Evolutionary conservation across 768 basidiomycete species (phyloP).

Genomic region (Porphyrellus cyaneotinctus): DNA sequence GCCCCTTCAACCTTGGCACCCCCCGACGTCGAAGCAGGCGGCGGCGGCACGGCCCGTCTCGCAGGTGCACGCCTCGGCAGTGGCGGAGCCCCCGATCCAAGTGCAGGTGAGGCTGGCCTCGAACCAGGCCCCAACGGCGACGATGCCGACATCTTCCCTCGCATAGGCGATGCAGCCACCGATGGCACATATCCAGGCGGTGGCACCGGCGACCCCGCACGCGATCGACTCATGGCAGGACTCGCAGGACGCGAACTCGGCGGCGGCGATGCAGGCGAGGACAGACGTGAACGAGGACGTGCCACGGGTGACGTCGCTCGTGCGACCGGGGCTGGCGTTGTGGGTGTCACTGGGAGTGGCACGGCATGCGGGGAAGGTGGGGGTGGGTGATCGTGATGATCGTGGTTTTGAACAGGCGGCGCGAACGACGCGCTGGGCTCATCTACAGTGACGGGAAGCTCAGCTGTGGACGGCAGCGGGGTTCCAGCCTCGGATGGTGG

Average conservation of each 20-base stretch:
- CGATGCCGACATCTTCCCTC: conserved; percentile 15
- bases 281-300: conserved; percentile 33
- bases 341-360: conserved; percentile 26
- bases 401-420: neutral
- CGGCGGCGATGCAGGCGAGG: conserved; percentile 27
- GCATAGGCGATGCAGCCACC: neutral
- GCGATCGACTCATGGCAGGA: conserved; percentile 23
- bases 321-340: conserved; percentile 23
- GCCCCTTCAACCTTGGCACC: neutral
- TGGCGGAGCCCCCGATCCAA: conserved; percentile 42
- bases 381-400: conserved; percentile 3
- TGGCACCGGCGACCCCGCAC: conserved; percentile 23
- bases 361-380: conserved; percentile 20
- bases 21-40: neutral
- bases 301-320: conserved; percentile 19
- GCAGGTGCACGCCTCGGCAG: conserved; percentile 64
- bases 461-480: too few species aligned
- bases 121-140: conserved; percentile 34
- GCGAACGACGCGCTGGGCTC: conserved; percentile 4
- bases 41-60: conserved; percentile 36
- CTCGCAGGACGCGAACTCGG: conserved; percentile 30
- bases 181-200: conserved; percentile 7
- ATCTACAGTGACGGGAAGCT: neutral
- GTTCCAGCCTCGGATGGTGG: conserved; percentile 9
- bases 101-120: conserved; percentile 36